Conservation (phyloP, 2,329 filamentous ascomycete genomes). For the Paramyrothecium roridum region DNA sequence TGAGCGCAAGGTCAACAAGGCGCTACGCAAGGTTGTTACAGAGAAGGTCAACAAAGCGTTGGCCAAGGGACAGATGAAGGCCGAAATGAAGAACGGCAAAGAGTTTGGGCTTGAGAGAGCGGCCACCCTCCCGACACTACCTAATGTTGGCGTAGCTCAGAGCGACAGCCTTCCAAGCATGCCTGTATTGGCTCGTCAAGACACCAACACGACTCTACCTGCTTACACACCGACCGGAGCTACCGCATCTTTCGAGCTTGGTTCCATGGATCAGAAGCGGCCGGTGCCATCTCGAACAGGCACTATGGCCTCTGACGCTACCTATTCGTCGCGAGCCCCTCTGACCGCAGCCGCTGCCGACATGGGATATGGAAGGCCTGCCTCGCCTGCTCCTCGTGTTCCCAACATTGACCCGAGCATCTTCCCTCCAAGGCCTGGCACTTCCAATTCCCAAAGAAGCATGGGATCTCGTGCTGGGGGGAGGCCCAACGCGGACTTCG, state of each 20-base stretch:
- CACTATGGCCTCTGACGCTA: conserved; percentile 57
- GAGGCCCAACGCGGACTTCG: not conserved
- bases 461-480: conserved; percentile 15
- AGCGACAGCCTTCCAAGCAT: conserved; percentile 52
- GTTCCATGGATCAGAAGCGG: conserved; percentile 48
- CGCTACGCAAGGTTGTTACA: conserved; percentile 80
- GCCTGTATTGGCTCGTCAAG: conserved; percentile 57
- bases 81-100: conserved; percentile 51
- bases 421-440: conserved; percentile 29
- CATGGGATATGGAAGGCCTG: conserved; percentile 51
- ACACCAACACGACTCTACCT: conserved; percentile 61
- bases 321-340: conserved; percentile 62
- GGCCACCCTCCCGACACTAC: conserved; percentile 66
- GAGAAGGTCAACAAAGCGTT: conserved; percentile 86
- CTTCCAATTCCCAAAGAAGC: conserved; percentile 31
- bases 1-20: conserved; percentile 83
- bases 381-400: conserved; percentile 32
- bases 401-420: conserved; percentile 19
- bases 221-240: conserved; percentile 59
- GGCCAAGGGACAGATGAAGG: conserved; percentile 65
- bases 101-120: conserved; percentile 48
- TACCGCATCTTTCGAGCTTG: conserved; percentile 50
- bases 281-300: conserved; percentile 42
- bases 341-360: conserved; percentile 57
- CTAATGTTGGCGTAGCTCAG: conserved; percentile 29